Base-by-base conservation (phyloP, 441 rosid species). In the Populus hybrid region DNA sequence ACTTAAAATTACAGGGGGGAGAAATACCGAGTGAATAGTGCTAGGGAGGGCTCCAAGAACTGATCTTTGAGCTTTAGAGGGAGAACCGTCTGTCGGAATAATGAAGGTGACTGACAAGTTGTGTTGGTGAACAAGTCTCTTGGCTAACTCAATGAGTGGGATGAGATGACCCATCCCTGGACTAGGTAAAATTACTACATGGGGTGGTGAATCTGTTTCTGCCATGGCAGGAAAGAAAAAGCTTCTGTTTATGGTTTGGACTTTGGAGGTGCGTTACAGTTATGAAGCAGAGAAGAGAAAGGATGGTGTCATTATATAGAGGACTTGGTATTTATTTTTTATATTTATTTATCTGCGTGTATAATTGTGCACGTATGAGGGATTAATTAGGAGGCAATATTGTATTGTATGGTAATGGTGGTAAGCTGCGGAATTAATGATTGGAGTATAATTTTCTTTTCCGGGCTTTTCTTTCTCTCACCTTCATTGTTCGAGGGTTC, bases 121-220 rank as follows among this genome's bases (percentile, higher is more conserved):
- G 80, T 88, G 87, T 69, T 53, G 75, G 28, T 64, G 78, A 59
- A 90, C 86, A 74, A 89, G 82, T 59, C 81, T 78, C 71, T 87
- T 88, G 28, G 90, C 88, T 16, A 90, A 76, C 84, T 89, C 91
- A 18, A 71, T 69, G 18, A 91, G 87, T 1, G 91, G 93, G 83
- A 88, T 91, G 71, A 91, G 91, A 72, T 91, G 94, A 71, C 94
- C 91, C 91, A 91, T 89, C n/a, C 94, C 97, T 0, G 96, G 96
- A 42, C 84, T 85, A 5, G 96, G 96, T 5, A 91, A 57, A 73
- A 94, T 78, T 18, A 87, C 98, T 28, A 92, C 35, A 61, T 87
- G 91, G 57, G 88, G n/a, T 24, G 71, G 80, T 8, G 20, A 9
- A 23, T 69, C 67, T 12, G 82, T 23, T 36, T 84, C 38, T 42